Percentiles rank a stretch among this genome's conserved stretches.
These are phyloP conservation scores for Mortierella antarctica DNA, from an alignment of 192 early-diverging fungal species.

Conservation along the genomic window DNA sequence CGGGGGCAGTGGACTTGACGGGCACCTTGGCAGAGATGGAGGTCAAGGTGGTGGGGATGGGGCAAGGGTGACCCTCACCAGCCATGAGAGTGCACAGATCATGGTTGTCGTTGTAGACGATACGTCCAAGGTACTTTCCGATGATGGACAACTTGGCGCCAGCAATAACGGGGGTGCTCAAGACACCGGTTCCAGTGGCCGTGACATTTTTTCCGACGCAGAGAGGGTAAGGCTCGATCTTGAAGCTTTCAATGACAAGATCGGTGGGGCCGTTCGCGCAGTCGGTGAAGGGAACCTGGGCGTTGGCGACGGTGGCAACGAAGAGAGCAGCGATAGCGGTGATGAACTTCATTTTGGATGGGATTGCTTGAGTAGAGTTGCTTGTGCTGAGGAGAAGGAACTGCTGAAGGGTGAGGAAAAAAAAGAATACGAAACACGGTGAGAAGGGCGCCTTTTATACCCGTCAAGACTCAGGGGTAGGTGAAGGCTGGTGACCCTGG, in stretches of 20 bases:
- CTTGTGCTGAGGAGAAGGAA: neutral
- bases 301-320: slow-evolving; percentile 49
- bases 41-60: slow-evolving; percentile 23
- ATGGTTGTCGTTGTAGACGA: slow-evolving; percentile 37
- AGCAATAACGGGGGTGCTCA: slow-evolving; percentile 37
- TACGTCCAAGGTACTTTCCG: slow-evolving; percentile 11
- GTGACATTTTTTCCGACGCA: slow-evolving; percentile 46
- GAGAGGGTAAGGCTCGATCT: slow-evolving; percentile 53
- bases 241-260: slow-evolving; percentile 54
- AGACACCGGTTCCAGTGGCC: slow-evolving; percentile 32
- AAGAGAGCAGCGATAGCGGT: slow-evolving; percentile 59
- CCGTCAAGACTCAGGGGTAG: too few species aligned
- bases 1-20: slow-evolving; percentile 19
- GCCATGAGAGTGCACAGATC: slow-evolving; percentile 29
- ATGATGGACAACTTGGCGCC: slow-evolving; percentile 23
- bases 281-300: slow-evolving; percentile 56
- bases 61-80: slow-evolving; percentile 22
- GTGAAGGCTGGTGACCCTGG: too few species aligned
- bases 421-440: neutral
- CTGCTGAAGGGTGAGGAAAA: slow-evolving; percentile 10
- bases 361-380: neutral
- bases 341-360: slow-evolving; percentile 56
- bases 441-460: slow-evolving; percentile 10
- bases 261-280: slow-evolving; percentile 57
- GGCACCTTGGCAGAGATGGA: slow-evolving; percentile 21